Evolutionary conservation across 2,329 filamentous ascomycete species (phyloP).

Genomic region (Phaeosphaeria sp.): DNA sequence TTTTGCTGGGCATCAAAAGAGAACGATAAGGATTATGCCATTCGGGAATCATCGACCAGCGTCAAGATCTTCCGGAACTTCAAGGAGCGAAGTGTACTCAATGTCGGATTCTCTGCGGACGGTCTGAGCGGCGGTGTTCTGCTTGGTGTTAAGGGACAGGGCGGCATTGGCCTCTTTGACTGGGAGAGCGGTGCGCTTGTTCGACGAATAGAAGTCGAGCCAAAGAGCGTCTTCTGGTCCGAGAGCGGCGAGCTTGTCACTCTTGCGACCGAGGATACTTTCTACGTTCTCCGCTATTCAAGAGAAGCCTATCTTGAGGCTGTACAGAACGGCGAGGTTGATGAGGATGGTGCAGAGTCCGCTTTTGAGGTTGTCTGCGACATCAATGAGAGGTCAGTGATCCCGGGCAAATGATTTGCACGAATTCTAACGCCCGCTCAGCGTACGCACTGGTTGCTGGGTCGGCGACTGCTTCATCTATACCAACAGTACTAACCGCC

Average conservation of each 20-base stretch:
- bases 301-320: constrained; percentile 87
- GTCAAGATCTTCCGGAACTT: constrained; percentile 99
- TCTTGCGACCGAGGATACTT: constrained; percentile 92
- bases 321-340: constrained; percentile 79
- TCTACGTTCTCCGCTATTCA: constrained; percentile 92
- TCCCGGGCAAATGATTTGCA: neutral
- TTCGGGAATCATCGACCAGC: constrained; percentile 90
- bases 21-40: constrained; percentile 98
- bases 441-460: constrained; percentile 94
- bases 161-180: constrained; percentile 94
- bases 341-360: constrained; percentile 91
- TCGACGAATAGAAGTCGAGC: constrained; percentile 84
- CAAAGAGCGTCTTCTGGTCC: constrained; percentile 87
- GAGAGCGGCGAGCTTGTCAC: constrained; percentile 93
- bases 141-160: constrained; percentile 92
- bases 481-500: constrained; percentile 92
- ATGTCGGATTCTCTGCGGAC: constrained; percentile 95
- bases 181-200: constrained; percentile 91
- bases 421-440: constrained; percentile 46
- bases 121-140: constrained; percentile 87
- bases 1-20: constrained; percentile 98
- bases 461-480: constrained; percentile 99
- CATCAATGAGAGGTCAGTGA: constrained; percentile 81
- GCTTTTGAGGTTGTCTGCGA: constrained; percentile 97
- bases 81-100: constrained; percentile 89